Conservation (phyloP, 2,329 filamentous ascomycete species). For the Ceratocystiopsis brevicomis region DNA sequence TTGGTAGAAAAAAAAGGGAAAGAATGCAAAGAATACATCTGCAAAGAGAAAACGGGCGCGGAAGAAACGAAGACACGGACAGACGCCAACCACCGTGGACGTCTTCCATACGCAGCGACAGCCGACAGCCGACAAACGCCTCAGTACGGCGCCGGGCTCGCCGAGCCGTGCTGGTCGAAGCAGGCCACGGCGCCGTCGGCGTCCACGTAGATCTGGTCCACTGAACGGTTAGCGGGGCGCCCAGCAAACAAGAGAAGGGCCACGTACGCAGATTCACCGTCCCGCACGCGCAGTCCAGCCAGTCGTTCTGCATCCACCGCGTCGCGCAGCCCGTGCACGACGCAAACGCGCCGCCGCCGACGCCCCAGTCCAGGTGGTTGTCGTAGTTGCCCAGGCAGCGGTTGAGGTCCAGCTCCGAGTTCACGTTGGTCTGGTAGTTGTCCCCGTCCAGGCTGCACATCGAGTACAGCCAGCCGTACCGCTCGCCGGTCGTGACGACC, state of each 20-base stretch:
- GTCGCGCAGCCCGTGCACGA: slow-evolving; percentile 4
- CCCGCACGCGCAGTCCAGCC: slow-evolving; percentile 7
- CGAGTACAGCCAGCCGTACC: slow-evolving; percentile 2
- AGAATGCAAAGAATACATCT: too few species aligned
- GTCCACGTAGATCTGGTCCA: slow-evolving; percentile 3
- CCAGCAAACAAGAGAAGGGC: not conserved
- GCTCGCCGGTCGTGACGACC: not conserved
- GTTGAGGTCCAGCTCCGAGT: slow-evolving; percentile 3
- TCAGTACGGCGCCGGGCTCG: not conserved
- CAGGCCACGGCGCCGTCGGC: slow-evolving; percentile 2
- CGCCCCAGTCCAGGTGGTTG: slow-evolving; percentile 5
- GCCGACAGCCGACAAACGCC: too few species aligned
- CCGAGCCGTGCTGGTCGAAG: slow-evolving; percentile 1
- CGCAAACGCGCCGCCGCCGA: slow-evolving; percentile 3
- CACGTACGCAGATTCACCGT: slow-evolving; percentile 4
- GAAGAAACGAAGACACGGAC: too few species aligned
- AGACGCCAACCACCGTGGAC: too few species aligned
- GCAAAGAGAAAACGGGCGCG: too few species aligned
- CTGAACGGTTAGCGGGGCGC: not conserved
- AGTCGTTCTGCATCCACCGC: not conserved
- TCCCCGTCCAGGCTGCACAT: not conserved
- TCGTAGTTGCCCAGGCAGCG: slow-evolving; percentile 7
- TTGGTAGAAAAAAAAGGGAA: too few species aligned
- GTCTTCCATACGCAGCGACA: too few species aligned
- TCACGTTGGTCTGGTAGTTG: not conserved